Conservation (phyloP, 2,329 filamentous ascomycete species). For the Diaporthe aspalathi region DNA sequence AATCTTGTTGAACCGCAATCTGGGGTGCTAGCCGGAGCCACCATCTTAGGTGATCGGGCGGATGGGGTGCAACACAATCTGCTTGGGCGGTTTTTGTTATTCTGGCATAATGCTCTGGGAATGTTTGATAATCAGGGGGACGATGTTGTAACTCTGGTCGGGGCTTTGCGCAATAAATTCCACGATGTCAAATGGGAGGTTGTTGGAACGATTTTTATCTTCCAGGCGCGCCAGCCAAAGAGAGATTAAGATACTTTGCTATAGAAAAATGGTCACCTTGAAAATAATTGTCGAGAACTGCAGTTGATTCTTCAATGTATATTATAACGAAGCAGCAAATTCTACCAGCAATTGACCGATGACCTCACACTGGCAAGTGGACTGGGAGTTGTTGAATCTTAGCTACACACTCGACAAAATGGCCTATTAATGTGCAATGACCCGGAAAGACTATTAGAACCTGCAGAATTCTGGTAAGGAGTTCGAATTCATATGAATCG, state of each 20-base stretch:
- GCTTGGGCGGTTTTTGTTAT: conserved; percentile 20
- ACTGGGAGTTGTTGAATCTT: too few relatives aligned
- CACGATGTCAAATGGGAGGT: conserved; percentile 12
- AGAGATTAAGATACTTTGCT: background rate
- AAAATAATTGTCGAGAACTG: too few relatives aligned
- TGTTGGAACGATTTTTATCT: conserved; percentile 6
- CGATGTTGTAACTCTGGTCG: background rate
- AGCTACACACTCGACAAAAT: too few relatives aligned
- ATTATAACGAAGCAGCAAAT: too few relatives aligned
- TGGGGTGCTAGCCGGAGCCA: conserved; percentile 18
- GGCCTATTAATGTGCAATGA: too few relatives aligned
- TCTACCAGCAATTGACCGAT: too few relatives aligned
- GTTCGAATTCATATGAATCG: too few relatives aligned
- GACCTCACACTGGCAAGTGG: too few relatives aligned
- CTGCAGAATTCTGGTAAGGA: too few relatives aligned
- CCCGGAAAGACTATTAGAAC: too few relatives aligned
- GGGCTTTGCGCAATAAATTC: background rate
- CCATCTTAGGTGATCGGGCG: conserved; percentile 13
- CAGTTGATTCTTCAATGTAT: too few relatives aligned
- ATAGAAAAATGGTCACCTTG: too few relatives aligned
- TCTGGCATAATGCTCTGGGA: conserved; percentile 20
- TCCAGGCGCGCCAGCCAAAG: background rate
- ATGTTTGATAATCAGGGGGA: conserved; percentile 20
- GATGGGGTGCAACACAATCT: conserved; percentile 7
- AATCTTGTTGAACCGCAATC: background rate